Conservation (phyloP, 768 basidiomycete genomes). For the Tephrocybe sp. region DNA sequence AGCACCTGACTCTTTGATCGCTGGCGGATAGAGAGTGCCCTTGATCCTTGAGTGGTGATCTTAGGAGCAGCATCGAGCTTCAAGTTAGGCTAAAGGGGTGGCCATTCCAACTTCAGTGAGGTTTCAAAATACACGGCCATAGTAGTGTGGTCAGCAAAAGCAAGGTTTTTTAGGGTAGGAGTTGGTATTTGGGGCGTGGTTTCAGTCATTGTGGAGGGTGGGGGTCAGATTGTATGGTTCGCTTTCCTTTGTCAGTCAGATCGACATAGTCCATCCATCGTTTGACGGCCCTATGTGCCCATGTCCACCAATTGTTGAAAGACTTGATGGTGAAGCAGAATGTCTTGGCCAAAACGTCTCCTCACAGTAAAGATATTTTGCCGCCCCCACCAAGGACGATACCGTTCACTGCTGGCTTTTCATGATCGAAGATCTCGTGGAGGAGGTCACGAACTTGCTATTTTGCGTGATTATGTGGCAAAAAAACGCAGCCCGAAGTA, state of each 20-base stretch:
- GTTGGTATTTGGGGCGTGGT: neutral
- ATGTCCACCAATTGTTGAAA: neutral
- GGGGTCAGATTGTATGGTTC: neutral
- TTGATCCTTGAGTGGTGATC: too few species aligned
- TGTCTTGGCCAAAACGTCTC: neutral
- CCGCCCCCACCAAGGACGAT: neutral
- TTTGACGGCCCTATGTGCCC: neutral
- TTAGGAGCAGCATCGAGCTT: too few species aligned
- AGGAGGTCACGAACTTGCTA: neutral
- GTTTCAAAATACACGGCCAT: too few species aligned
- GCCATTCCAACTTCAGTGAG: too few species aligned
- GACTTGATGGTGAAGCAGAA: neutral
- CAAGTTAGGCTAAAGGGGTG: too few species aligned
- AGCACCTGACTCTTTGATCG: too few species aligned
- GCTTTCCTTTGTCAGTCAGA: too few species aligned
- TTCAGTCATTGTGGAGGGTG: neutral
- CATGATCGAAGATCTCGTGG: neutral
- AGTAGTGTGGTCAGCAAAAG: neutral
- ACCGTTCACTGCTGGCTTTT: neutral
- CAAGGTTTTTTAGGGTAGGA: neutral
- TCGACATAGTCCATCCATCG: neutral
- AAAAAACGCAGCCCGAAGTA: conserved; percentile 15
- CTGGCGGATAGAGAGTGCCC: too few species aligned
- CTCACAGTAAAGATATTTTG: neutral
- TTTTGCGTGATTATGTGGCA: conserved; percentile 2